Evolutionary conservation across 495 filamentous ascomycete genomes (phyloP), one percentile per base, ranked within the genome.

Genomic region (Lasiosphaeris hirsuta): DNA sequence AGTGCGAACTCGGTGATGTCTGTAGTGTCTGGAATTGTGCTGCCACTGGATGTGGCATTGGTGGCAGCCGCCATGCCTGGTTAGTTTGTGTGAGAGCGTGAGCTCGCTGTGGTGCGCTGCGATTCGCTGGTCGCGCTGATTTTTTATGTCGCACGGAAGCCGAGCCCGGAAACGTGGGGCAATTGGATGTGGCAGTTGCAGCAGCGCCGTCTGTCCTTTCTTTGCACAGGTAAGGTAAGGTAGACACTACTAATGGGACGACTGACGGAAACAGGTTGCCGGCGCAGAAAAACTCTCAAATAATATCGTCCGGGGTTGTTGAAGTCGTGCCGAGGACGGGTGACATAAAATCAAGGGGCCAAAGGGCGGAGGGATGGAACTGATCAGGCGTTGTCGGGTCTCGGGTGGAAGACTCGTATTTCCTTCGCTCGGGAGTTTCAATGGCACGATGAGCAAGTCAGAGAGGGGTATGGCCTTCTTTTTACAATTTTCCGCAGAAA

Each of bases 131-230:
- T 4, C 23, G 45, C 53, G 49, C 59, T 23, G 54, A 42, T 57
- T 51, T 48, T 56, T 56, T 49, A 43, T 53, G 51, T 49, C 39
- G 56, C 54, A 51, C 42, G 41, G 61, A 33, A 59, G 34, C 52
- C 56, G 53, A 51, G 49, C 13, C 35, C 11, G 35, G 11, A 10
- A 9, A 23, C 49, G 49, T 51, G 49, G 49, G 49, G 49, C 49
- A 7, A 9, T 38, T 14, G 33, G 46, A 19, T n/a, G 9, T 46
- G 43, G 23, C 23, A 30, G 5, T 5, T 5, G 23, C 5, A 30
- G 5, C 23, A 30, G 5, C 5, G 23, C 23, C 23, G 23, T 30
- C 23, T 30, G 2, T 30, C 5, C 23, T 30, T 30, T 30, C 23
- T 30, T 30, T 30, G 23, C 23, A 2, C n/a, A n/a, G n/a, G n/a